phyloP scores from a whole-genome alignment of 2,329 filamentous ascomycete genomes.

The Xylaria sp. region DNA sequence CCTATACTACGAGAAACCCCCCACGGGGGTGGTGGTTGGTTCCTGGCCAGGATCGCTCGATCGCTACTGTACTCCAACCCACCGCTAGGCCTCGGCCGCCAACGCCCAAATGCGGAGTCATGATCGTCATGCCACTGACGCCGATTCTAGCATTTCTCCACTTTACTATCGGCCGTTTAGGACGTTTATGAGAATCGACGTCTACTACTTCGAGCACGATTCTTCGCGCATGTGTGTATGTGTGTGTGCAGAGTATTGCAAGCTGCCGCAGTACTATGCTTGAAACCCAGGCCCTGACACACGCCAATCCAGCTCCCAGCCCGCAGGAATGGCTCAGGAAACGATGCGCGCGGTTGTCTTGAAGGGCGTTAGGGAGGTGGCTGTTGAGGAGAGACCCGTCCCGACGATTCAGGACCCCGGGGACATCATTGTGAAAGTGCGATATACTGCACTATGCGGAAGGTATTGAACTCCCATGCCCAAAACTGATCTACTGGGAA shows the following conservation, averaged over 20 bases:
- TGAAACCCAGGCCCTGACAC: not conserved
- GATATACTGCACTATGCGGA: conserved; percentile 27
- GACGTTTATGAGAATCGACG: not conserved
- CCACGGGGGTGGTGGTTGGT: no score
- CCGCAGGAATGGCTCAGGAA: conserved; percentile 9
- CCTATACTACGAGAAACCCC: no score
- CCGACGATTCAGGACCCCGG: conserved; percentile 20
- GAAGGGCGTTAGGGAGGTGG: conserved; percentile 19
- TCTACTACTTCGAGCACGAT: not conserved
- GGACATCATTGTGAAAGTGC: conserved; percentile 27
- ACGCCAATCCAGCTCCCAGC: not conserved
- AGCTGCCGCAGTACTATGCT: no score
- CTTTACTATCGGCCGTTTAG: not conserved
- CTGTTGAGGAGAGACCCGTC: conserved; percentile 20
- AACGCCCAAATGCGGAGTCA: not conserved
- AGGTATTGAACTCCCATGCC: conserved; percentile 4
- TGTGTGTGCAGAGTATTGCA: not conserved
- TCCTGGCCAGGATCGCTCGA: no score
- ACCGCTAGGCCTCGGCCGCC: conserved; percentile 7
- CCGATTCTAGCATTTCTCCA: not conserved
- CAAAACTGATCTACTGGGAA: not conserved
- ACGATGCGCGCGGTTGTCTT: conserved; percentile 30
- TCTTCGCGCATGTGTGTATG: not conserved
- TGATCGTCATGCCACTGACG: not conserved
- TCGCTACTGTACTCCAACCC: not conserved